Evolutionary conservation across 2,329 filamentous ascomycete genomes (phyloP), one percentile per base, ranked within the genome.

Genomic region (Venturia pyrina): DNA sequence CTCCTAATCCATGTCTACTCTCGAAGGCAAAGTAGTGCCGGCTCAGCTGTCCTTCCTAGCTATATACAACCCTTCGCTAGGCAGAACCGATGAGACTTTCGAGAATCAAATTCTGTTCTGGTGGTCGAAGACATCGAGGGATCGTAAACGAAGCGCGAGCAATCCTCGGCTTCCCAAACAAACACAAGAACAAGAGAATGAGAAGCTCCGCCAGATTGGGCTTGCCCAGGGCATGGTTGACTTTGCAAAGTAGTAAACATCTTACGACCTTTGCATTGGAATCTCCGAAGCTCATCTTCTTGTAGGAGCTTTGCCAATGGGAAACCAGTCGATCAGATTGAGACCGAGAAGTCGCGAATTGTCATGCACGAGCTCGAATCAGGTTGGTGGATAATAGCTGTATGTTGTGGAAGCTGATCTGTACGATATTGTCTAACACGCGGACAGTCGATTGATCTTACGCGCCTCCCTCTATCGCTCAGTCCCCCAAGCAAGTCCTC

Each of bases 161-260:
- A 68, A 71, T 21, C n/a, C 37, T 21, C 19, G 40, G 37, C 7
- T 13, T 19, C 17, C 21, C 24, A 17, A 53, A 21, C 63, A 61
- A 21, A 24, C 67, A 67, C 73, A 75, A 41, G 86, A 90, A 69
- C 87, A 92, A 72, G 86, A 87, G 73, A 95, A 98, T 76, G 90
- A 96, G 78, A 89, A 88, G 71, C 80, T 98, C 72, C 86, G 95
- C 69, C 93, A 97, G 80, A 92, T 99, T 74, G 95, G 95, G 46
- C 85, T 99, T 69, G 95, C 95, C 50, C 95, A 99, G 79, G 95
- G 93, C 74, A 96, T 98, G 89, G 89, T 96, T 67, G 90, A 88
- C 74, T 99, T 99, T 78, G 90, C 90, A 70, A 85, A 82, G 85
- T 59, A 82, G 85, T 59, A 59, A 59, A 10, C 17, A 8, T 28